phyloP scores from a whole-genome alignment of 768 basidiomycete species.

The Rhodotorula babjevae region DNA sequence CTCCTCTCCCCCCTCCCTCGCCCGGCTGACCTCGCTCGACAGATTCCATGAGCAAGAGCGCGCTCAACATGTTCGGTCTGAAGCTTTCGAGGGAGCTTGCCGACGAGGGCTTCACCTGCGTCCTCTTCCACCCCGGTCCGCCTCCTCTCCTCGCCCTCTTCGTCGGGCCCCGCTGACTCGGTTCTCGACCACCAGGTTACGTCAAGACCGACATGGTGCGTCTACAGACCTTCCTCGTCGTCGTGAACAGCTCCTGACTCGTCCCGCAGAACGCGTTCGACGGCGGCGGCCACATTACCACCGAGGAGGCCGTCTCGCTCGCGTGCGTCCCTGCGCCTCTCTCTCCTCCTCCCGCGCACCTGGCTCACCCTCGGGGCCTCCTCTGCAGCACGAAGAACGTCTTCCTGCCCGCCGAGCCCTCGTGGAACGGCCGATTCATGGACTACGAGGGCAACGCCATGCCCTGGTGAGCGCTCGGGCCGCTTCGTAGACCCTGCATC shows the following conservation, averaged over 20 bases:
- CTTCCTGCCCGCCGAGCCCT: conserved; percentile 12
- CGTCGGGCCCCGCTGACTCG: too few relatives aligned
- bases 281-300: conserved; percentile 20
- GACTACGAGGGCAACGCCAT: conserved; percentile 6
- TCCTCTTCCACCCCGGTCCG: conserved; percentile 3
- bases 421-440: conserved; percentile 20
- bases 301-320: conserved; percentile 5
- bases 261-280: conserved; percentile 13
- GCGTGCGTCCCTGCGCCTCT: conserved; percentile 8
- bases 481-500: too few relatives aligned
- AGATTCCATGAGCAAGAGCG: conserved; percentile 33
- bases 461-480: conserved; percentile 1
- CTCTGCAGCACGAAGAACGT: conserved; percentile 20
- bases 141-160: too few relatives aligned
- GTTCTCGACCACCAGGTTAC: not conserved
- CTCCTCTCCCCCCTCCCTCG: not conserved
- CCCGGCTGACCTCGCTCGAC: not conserved
- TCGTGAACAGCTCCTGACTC: not conserved
- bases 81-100: conserved; percentile 27
- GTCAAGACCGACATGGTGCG: conserved; percentile 5
- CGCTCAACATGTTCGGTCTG: conserved; percentile 32
- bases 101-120: conserved; percentile 19
- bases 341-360: too few relatives aligned
- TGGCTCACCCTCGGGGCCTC: not conserved
- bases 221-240: too few relatives aligned